phyloP scores from a whole-genome alignment of 2,329 filamentous ascomycete species.

The Cadophora luteo-olivacea region DNA sequence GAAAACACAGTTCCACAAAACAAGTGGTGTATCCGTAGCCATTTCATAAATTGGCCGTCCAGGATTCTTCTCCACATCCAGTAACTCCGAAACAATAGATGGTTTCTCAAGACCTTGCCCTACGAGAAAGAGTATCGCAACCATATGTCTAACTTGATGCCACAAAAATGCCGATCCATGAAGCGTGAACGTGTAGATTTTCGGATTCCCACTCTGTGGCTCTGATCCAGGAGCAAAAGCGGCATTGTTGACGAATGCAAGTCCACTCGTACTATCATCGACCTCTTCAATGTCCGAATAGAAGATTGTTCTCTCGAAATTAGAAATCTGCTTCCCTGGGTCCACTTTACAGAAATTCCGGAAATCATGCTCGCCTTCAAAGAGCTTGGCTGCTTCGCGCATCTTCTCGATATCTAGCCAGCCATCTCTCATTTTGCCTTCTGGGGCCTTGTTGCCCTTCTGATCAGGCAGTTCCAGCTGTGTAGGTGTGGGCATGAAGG shows the following conservation, averaged over 20 bases:
- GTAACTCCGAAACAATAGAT: conserved; percentile 72
- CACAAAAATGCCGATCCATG: conserved; percentile 93
- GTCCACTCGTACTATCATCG: conserved; percentile 55
- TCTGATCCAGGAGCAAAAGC: conserved; percentile 50
- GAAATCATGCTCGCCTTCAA: conserved; percentile 89
- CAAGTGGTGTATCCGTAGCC: conserved; percentile 87
- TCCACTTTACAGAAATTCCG: conserved; percentile 97
- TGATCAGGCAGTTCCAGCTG: conserved; percentile 51
- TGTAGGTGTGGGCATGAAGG: conserved; percentile 73
- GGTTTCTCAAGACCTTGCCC: conserved; percentile 86
- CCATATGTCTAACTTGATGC: conserved; percentile 97
- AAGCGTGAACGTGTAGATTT: conserved; percentile 87
- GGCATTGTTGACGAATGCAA: conserved; percentile 60
- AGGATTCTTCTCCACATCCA: conserved; percentile 75
- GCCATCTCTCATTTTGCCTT: conserved; percentile 60
- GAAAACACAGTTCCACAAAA: conserved; percentile 96
- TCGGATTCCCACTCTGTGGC: conserved; percentile 48
- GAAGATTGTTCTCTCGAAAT: conserved; percentile 81
- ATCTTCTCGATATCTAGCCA: conserved; percentile 90
- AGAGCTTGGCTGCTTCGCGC: conserved; percentile 79
- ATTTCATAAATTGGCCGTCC: conserved; percentile 87
- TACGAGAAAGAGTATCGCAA: conserved; percentile 89
- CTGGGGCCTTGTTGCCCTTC: conserved; percentile 38
- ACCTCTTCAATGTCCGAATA: conserved; percentile 80
- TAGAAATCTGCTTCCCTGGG: conserved; percentile 84